A percentile compares a stretch with the other conserved stretches of the same genome.
These are phyloP conservation scores for Cyclocybe cylindracea DNA, from an alignment of 768 basidiomycete genomes.

Conservation along the genomic window DNA sequence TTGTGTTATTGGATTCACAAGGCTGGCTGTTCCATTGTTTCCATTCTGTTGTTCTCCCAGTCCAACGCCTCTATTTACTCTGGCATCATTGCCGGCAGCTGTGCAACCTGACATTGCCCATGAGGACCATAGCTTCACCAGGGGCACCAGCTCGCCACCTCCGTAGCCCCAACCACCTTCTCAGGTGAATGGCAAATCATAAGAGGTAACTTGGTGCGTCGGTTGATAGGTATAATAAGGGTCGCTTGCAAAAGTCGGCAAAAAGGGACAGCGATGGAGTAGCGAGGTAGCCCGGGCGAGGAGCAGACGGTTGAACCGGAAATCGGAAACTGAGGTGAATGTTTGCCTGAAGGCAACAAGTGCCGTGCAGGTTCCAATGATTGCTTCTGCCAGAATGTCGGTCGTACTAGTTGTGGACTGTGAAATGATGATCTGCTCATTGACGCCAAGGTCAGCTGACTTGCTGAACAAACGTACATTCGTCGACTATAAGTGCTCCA, in stretches of 20 bases:
- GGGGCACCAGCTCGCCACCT: slow-evolving; percentile 40
- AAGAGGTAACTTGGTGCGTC: slow-evolving; percentile 22
- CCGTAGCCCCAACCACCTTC: slow-evolving; percentile 48
- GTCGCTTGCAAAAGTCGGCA: slow-evolving; percentile 19
- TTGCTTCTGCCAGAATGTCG: slow-evolving; percentile 53
- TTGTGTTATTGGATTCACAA: no score
- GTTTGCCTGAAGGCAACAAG: slow-evolving; percentile 56
- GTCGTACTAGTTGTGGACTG: slow-evolving; percentile 61
- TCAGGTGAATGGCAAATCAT: slow-evolving; percentile 41
- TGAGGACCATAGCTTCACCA: slow-evolving; percentile 39
- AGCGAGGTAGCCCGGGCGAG: slow-evolving; percentile 52
- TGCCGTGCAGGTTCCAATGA: slow-evolving; percentile 50
- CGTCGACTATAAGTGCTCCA: slow-evolving; percentile 57
- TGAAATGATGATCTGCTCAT: background rate
- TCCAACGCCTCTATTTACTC: slow-evolving; percentile 5
- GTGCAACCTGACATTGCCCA: slow-evolving; percentile 10
- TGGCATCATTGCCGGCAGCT: slow-evolving; percentile 2
- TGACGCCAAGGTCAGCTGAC: background rate
- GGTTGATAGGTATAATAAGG: slow-evolving; percentile 38
- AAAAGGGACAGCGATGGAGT: slow-evolving; percentile 35
- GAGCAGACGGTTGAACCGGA: slow-evolving; percentile 58
- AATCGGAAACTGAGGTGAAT: slow-evolving; percentile 57
- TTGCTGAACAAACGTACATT: slow-evolving; percentile 35
- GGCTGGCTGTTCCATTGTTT: no score
- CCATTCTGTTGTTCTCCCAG: no score